A percentile compares a stretch with the other conserved stretches of the same genome.
Conservation (phyloP, 805 yeast species). For the Candida palmyrensis region DNA sequence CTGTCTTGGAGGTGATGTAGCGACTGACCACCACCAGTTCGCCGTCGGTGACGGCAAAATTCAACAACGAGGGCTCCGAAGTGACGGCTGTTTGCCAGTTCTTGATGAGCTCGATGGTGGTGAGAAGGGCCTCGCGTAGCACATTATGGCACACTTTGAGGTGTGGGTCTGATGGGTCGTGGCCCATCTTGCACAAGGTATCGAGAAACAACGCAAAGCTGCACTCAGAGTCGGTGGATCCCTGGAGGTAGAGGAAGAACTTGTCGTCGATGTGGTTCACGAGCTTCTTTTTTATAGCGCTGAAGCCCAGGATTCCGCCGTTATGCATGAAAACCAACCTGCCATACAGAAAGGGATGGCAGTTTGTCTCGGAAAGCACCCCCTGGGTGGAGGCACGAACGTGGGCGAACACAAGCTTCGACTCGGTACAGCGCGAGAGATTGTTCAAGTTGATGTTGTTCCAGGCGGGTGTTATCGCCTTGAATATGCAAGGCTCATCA, state of each 20-base stretch:
- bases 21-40: slow-evolving; percentile 78
- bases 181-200: slow-evolving; percentile 68
- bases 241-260: slow-evolving; percentile 78
- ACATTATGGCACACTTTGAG: slow-evolving; percentile 45
- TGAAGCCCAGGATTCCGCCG: slow-evolving; percentile 79
- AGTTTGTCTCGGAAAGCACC: slow-evolving; percentile 87
- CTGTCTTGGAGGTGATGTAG: slow-evolving; percentile 81
- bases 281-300: slow-evolving; percentile 65
- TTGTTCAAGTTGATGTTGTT: slow-evolving; percentile 86
- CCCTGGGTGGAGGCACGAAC: slow-evolving; percentile 97
- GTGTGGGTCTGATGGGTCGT: slow-evolving; percentile 47
- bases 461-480: slow-evolving; percentile 98
- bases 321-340: slow-evolving; percentile 95
- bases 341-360: slow-evolving; percentile 92
- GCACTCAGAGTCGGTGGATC: slow-evolving; percentile 95
- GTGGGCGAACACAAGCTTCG: slow-evolving; percentile 85
- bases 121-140: slow-evolving; percentile 62
- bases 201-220: slow-evolving; percentile 86
- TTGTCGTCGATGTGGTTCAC: slow-evolving; percentile 72
- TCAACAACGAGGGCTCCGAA: slow-evolving; percentile 69
- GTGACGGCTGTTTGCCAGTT: slow-evolving; percentile 70
- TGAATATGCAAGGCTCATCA: slow-evolving; percentile 84
- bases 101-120: slow-evolving; percentile 70
- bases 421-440: slow-evolving; percentile 81
- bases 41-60: slow-evolving; percentile 96